Evolutionary conservation across 2,329 filamentous ascomycete genomes (phyloP).

Genomic region (Pyrenochaeta sp.): DNA sequence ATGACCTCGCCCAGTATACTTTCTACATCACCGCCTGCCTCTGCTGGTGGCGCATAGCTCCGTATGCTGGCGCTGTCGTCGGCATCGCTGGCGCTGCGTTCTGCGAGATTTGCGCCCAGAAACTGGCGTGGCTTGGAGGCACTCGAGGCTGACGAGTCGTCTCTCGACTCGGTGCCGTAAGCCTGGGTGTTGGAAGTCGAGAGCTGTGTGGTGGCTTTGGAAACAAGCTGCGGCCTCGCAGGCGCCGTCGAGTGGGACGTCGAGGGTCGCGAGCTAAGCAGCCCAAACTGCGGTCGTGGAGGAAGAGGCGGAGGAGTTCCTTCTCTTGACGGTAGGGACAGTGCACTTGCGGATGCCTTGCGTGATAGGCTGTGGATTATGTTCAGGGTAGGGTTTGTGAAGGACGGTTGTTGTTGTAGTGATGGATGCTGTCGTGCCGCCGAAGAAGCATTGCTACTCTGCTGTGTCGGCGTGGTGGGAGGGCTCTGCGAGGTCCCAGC

Average conservation of each 20-base stretch:
- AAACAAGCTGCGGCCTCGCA: conserved; percentile 55
- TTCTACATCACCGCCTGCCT: conserved; percentile 75
- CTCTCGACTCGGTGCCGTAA: conserved; percentile 64
- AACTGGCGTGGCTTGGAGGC: conserved; percentile 51
- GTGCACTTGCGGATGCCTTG: conserved; percentile 31
- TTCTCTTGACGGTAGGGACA: conserved; percentile 48
- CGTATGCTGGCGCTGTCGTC: conserved; percentile 72
- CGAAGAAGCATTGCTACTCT: conserved; percentile 39
- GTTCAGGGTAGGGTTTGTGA: conserved; percentile 44
- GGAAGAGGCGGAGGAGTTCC: conserved; percentile 65
- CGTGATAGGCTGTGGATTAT: conserved; percentile 40
- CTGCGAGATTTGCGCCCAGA: conserved; percentile 49
- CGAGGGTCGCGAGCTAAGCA: conserved; percentile 46
- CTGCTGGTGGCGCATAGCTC: conserved; percentile 72
- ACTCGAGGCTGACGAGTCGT: conserved; percentile 35
- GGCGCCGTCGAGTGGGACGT: conserved; percentile 55
- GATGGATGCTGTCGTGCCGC: conserved; percentile 2
- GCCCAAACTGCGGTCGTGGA: conserved; percentile 56
- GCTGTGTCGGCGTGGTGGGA: conserved; percentile 48
- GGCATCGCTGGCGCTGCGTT: conserved; percentile 61
- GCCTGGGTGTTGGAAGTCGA: conserved; percentile 81
- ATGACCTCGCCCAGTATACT: conserved; percentile 80
- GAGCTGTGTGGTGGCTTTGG: conserved; percentile 83
- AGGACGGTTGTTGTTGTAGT: conserved; percentile 39
- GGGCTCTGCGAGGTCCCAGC: conserved; percentile 31